Evolutionary conservation across 2,329 filamentous ascomycete species (phyloP).

Genomic region (Calonectria hawksworthii): DNA sequence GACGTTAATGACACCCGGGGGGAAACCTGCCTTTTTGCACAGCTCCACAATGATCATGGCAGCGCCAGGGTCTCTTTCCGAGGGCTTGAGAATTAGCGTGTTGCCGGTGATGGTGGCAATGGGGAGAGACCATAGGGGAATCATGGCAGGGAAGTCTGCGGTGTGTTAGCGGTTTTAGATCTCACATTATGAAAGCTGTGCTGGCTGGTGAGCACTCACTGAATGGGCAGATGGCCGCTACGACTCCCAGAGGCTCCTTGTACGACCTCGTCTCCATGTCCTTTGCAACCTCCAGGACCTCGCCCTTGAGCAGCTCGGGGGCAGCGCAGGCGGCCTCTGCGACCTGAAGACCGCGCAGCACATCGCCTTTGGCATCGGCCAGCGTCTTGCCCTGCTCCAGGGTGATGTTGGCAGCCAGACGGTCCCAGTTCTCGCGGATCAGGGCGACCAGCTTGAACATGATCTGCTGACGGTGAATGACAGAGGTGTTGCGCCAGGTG

Average conservation of each 20-base stretch:
- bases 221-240: constrained; percentile 84
- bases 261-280: constrained; percentile 88
- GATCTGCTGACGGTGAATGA: constrained; percentile 79
- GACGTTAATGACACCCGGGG: constrained; percentile 79
- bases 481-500: constrained; percentile 74
- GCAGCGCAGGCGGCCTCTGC: constrained; percentile 82
- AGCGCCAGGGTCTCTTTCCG: constrained; percentile 82
- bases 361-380: constrained; percentile 80
- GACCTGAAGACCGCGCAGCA: constrained; percentile 81
- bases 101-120: constrained; percentile 85
- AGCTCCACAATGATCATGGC: constrained; percentile 85
- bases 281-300: constrained; percentile 84
- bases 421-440: constrained; percentile 84
- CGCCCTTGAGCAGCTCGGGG: constrained; percentile 80
- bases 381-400: constrained; percentile 86
- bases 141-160: constrained; percentile 86
- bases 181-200: too few relatives aligned
- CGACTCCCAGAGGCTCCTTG: constrained; percentile 80
- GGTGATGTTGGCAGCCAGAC: constrained; percentile 81
- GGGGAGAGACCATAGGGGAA: constrained; percentile 85
- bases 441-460: constrained; percentile 83
- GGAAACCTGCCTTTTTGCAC: constrained; percentile 80
- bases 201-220: constrained; percentile 62
- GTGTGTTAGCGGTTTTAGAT: not conserved
- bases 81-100: constrained; percentile 83